Conservation (phyloP, 805 yeast genomes). For the Cyberlindnera veronae region DNA sequence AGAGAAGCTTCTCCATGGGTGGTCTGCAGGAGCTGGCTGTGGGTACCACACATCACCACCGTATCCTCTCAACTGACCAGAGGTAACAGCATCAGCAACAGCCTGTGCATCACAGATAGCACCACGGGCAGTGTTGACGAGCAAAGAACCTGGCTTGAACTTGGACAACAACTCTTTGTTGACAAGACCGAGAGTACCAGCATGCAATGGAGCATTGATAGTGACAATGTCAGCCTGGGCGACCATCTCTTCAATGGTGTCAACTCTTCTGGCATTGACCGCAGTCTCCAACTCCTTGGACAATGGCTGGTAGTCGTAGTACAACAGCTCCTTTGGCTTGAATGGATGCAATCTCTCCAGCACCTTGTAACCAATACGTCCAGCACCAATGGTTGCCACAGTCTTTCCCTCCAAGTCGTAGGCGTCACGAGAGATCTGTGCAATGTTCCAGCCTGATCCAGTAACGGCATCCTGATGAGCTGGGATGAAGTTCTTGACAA, state of each 20-base stretch:
- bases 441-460: constrained; percentile 70
- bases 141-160: constrained; percentile 70
- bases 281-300: constrained; percentile 55
- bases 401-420: constrained; percentile 75
- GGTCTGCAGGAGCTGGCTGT: constrained; percentile 78
- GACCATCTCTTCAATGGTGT: constrained; percentile 59
- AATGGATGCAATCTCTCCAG: constrained; percentile 69
- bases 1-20: constrained; percentile 72
- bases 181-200: constrained; percentile 62
- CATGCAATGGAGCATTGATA: constrained; percentile 74
- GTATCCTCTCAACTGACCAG: constrained; percentile 71
- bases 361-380: constrained; percentile 76
- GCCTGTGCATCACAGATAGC: constrained; percentile 73
- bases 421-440: constrained; percentile 68
- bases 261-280: constrained; percentile 59
- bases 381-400: constrained; percentile 78
- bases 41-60: constrained; percentile 87
- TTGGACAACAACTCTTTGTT: constrained; percentile 62
- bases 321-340: constrained; percentile 68
- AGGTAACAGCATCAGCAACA: constrained; percentile 66
- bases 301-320: constrained; percentile 71
- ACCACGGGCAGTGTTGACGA: constrained; percentile 80
- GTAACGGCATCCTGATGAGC: constrained; percentile 70
- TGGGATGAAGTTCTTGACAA: constrained; percentile 75
- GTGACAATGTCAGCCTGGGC: constrained; percentile 69